phyloP scores from a whole-genome alignment of 2,329 filamentous ascomycete species.

The Pseudocercospora pini-densiflorae region DNA sequence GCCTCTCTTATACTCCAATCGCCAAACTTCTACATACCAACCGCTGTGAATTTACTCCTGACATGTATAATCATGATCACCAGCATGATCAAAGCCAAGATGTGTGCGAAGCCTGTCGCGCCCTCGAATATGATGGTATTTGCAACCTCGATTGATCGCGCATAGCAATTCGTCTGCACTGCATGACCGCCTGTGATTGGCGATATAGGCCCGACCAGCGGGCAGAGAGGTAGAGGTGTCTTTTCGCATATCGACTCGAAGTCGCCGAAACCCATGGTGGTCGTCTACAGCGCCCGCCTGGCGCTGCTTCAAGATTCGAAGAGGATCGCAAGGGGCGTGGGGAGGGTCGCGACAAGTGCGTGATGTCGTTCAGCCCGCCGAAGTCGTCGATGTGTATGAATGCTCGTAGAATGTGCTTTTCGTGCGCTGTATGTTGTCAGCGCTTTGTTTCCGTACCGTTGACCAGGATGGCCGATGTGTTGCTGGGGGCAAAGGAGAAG shows the following conservation, averaged over 20 bases:
- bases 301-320: not conserved
- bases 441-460: not conserved
- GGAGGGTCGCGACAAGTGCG: not conserved
- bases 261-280: conserved; percentile 85
- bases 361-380: not conserved
- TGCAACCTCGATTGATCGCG: conserved; percentile 90
- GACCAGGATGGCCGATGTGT: not conserved
- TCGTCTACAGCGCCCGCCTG: conserved; percentile 13
- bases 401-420: not conserved
- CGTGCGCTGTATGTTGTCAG: not conserved
- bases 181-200: conserved; percentile 63
- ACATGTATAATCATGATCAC: conserved; percentile 98
- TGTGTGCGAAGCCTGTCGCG: conserved; percentile 90
- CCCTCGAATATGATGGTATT: conserved; percentile 99
- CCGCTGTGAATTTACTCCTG: conserved; percentile 95
- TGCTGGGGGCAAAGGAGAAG: not conserved
- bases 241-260: conserved; percentile 85
- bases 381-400: not conserved
- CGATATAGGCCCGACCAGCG: conserved; percentile 77
- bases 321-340: conserved; percentile 9
- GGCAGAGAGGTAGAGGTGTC: conserved; percentile 84
- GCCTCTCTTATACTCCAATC: conserved; percentile 2
- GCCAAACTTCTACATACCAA: conserved; percentile 65
- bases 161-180: conserved; percentile 92
- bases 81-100: conserved; percentile 87